Evolutionary conservation across 495 filamentous ascomycete genomes (phyloP), one percentile per base, ranked within the genome.

Genomic region (Aspergillus leporis): DNA sequence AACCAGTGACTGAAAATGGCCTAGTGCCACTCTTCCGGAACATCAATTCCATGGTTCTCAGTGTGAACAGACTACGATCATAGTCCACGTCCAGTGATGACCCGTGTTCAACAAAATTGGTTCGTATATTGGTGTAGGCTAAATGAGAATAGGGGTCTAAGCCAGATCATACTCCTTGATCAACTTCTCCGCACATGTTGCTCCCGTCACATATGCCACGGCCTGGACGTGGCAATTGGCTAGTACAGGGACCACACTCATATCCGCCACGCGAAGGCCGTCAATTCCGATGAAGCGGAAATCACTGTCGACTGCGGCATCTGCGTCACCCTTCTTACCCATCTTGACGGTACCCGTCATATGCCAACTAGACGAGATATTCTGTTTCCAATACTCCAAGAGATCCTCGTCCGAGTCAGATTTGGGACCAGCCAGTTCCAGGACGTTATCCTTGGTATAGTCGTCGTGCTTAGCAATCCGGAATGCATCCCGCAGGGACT

Each of bases 331-430:
- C 0, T 55, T 7, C 45, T 61, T 73, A 0, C 87, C 87, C 85
- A 90, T 90, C 68, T 83, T 84, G 34, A 74, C 76, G 1, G 85
- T 88, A 0, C 85, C 83, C 16, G 80, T 83, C 76, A 82, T 82
- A 60, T 86, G 85, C 80, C 80, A 85, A 28, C 54, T 64, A 0
- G 70, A 70, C 1, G 51, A 55, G 8, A 65, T 25, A 25, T 64
- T 74, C 48, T 74, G 59, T 58, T 65, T 66, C 72, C 78, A 80
- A 62, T 74, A 74, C 21, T 77, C 77, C 19, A 84, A 65, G 43
- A 87, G 71, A 43, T 84, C 81, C 55, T 85, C 84, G 50, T 88
- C 85, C 0, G 75, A 79, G 9, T 78, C 70, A 13, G 77, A 77
- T n/a, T 65, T 55, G 0, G 85, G 82, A 0, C 65, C 79, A 1